These are phyloP conservation scores for Fusarium keratoplasticum DNA, from an alignment of 2,329 filamentous ascomycete species.

Conservation along the genomic window DNA sequence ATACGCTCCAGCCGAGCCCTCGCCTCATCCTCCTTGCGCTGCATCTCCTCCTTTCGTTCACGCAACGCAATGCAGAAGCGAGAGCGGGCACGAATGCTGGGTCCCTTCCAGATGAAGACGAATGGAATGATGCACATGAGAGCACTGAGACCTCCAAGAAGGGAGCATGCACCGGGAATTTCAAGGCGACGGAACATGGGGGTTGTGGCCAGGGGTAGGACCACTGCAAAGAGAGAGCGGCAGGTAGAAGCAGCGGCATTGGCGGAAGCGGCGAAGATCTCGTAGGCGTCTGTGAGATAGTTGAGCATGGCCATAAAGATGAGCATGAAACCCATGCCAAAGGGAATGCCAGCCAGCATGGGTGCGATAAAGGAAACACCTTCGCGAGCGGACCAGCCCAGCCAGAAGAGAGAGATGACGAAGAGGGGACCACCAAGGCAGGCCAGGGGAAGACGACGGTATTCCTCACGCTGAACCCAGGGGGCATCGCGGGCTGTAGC, in stretches of 20 bases:
- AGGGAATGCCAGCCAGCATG: conserved; percentile 69
- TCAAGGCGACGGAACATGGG: conserved; percentile 62
- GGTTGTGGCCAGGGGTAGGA: conserved; percentile 67
- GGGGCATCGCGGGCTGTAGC: conserved; percentile 60
- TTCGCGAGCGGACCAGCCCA: conserved; percentile 67
- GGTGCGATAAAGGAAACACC: conserved; percentile 65
- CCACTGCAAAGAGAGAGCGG: conserved; percentile 91
- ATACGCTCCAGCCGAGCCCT: conserved; percentile 46
- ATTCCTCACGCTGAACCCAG: conserved; percentile 74
- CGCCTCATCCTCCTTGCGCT: conserved; percentile 52
- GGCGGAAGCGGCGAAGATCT: conserved; percentile 76
- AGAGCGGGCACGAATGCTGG: conserved; percentile 65
- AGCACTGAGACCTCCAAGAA: conserved; percentile 62
- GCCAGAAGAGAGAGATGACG: conserved; percentile 68
- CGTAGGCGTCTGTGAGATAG: conserved; percentile 76
- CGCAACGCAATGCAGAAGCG: conserved; percentile 72
- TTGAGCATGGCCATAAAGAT: conserved; percentile 74
- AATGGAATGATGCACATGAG: conserved; percentile 64
- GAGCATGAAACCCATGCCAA: conserved; percentile 71
- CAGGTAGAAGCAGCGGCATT: conserved; percentile 88
- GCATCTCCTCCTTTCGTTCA: conserved; percentile 61
- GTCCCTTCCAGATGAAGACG: conserved; percentile 66
- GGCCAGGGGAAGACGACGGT: conserved; percentile 77
- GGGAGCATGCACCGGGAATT: conserved; percentile 63
- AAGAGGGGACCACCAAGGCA: conserved; percentile 76